Base-by-base conservation (phyloP, 495 filamentous ascomycete species). In the Penicillium mononematosum region DNA sequence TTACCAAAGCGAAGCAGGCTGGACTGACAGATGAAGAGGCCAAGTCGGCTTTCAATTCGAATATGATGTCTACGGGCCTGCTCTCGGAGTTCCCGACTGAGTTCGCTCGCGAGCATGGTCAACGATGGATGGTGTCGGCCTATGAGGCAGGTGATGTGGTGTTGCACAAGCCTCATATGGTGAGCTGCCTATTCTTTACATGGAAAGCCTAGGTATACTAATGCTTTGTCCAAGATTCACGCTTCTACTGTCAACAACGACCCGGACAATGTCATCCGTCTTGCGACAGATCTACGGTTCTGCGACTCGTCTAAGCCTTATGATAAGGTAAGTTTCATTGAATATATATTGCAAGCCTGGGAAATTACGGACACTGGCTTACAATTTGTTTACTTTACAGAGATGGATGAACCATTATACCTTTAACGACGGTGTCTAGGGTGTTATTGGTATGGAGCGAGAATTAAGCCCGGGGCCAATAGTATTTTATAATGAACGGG, bases 101-200 rank as follows among this genome's bases (percentile, higher is more conserved):
- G 45, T 82, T 82, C 64, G 75, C 69, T 14, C 65, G 64, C 9
- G 65, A 72, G 22, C 64, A 75, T 57, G 62, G 63, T n/a, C 64
- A 71, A 32, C 74, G 75, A 54, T 85, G 83, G 82, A 65, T 86
- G 52, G 76, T 79, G 1, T 77, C 78, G 9, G 71, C 74, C 5
- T 86, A 78, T 60, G 78, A 83, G 49, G 83, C 83, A n/a, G 83
- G 83, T 0, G 83, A 86, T 71, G 80, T 85, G 16, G 81, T 85
- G 4, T 68, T 85, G 36, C 83, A 85, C 57, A 80, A 81, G 45
- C 80, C 82, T 34, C 83, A 81, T 62, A 71, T 75, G 67, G 76
- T 83, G 60, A 52, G 64, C 66, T 6, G 17, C 6, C 4, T 16
- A 16, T 20, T 27, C 39, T 9, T 17, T 6, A 19, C 3, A 19